These are phyloP conservation scores for Coccinonectria pachysandricola DNA, from an alignment of 2,329 filamentous ascomycete genomes.

Conservation along the genomic window DNA sequence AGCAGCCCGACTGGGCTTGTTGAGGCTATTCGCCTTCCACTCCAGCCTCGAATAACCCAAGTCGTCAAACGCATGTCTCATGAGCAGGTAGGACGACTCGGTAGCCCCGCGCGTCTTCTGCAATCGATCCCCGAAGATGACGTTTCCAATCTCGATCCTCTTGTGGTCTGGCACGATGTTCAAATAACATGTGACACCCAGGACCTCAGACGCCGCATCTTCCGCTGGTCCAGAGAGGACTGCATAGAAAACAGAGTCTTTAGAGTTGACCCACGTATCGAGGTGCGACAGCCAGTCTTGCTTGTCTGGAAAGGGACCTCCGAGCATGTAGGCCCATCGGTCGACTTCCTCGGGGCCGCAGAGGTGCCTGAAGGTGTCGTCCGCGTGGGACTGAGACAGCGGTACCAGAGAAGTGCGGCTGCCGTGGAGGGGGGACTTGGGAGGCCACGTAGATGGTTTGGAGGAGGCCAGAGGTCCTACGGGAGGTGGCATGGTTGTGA, in stretches of 20 bases:
- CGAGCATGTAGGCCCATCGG: slow-evolving; percentile 26
- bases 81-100: slow-evolving; percentile 47
- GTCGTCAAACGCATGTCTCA: slow-evolving; percentile 39
- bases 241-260: slow-evolving; percentile 33
- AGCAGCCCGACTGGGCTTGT: slow-evolving; percentile 41
- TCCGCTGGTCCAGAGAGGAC: slow-evolving; percentile 26
- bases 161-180: slow-evolving; percentile 37
- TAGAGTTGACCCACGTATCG: slow-evolving; percentile 13
- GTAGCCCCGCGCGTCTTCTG: slow-evolving; percentile 46
- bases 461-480: slow-evolving; percentile 12
- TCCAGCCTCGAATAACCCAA: slow-evolving; percentile 47
- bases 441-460: slow-evolving; percentile 8
- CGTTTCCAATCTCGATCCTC: slow-evolving; percentile 45
- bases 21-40: slow-evolving; percentile 54
- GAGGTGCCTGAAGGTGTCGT: slow-evolving; percentile 22
- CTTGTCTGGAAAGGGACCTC: slow-evolving; percentile 12
- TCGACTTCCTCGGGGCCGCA: slow-evolving; percentile 21
- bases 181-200: slow-evolving; percentile 35
- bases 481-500: slow-evolving; percentile 6
- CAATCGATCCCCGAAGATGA: slow-evolving; percentile 39
- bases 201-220: slow-evolving; percentile 19
- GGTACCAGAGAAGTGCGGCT: slow-evolving; percentile 22
- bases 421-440: slow-evolving; percentile 17
- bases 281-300: slow-evolving; percentile 12
- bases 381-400: slow-evolving; percentile 16